These are phyloP conservation scores for Thalassiosira profunda DNA, from an alignment of 108 stramenopile genomes.

Conservation along the genomic window DNA sequence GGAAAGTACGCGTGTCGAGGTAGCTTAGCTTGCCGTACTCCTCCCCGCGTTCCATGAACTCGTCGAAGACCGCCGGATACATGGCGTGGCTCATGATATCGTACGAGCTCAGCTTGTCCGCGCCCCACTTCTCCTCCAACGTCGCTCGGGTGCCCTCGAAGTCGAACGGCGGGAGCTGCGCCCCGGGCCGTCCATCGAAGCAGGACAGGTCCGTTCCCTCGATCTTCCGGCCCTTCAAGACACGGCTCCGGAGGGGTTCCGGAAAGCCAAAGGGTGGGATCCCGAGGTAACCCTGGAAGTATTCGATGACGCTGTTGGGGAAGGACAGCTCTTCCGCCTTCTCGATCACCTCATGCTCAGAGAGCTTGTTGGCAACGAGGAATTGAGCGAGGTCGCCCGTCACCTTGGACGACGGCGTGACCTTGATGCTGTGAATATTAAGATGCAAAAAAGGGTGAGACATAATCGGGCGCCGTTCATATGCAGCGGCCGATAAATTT, in stretches of 20 bases:
- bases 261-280: constrained; percentile 97
- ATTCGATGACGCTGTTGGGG: constrained; percentile 94
- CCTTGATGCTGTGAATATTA: too few relatives aligned
- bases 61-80: constrained; percentile 94
- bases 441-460: too few relatives aligned
- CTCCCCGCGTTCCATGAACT: constrained; percentile 67
- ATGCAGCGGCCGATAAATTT: too few relatives aligned
- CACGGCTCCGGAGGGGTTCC: constrained; percentile 88
- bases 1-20: constrained; percentile 94
- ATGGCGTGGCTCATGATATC: constrained; percentile 94
- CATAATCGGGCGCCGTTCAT: too few relatives aligned
- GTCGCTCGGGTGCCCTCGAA: constrained; percentile 66
- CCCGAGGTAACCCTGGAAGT: constrained; percentile 93
- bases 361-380: constrained; percentile 93
- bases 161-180: constrained; percentile 86
- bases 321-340: constrained; percentile 91
- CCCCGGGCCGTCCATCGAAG: constrained; percentile 96
- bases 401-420: constrained; percentile 96
- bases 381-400: constrained; percentile 98
- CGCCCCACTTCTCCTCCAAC: constrained; percentile 84
- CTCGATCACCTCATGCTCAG: constrained; percentile 90
- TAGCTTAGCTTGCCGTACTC: constrained; percentile 84
- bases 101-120: constrained; percentile 64
- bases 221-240: constrained; percentile 86
- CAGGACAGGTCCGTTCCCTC: constrained; percentile 73